phyloP scores from a whole-genome alignment of 768 basidiomycete species.

The Mycena latifolia region DNA sequence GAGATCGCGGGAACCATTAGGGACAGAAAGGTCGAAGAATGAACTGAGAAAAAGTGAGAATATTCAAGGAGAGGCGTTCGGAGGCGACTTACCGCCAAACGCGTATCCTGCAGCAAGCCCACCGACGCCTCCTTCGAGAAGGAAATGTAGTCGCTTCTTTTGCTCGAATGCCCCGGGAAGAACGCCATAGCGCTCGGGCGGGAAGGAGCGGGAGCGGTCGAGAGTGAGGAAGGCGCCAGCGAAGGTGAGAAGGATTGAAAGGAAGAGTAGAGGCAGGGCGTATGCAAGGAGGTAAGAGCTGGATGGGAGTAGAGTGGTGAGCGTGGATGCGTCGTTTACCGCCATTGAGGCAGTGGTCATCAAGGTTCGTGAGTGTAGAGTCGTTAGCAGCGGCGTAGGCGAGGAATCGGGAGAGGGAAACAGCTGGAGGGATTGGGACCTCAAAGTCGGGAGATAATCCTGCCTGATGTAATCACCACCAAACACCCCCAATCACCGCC shows the following conservation, averaged over 20 bases:
- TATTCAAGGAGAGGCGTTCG: background rate
- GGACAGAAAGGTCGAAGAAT: conserved; percentile 62
- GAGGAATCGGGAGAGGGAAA: background rate
- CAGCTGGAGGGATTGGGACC: no score
- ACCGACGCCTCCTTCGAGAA: conserved; percentile 73
- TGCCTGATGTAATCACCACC: conserved; percentile 10
- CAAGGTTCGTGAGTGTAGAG: conserved; percentile 2
- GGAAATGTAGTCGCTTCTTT: conserved; percentile 49
- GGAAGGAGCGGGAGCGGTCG: conserved; percentile 75
- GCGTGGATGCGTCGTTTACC: conserved; percentile 36
- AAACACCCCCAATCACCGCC: conserved; percentile 1
- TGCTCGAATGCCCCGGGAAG: conserved; percentile 50
- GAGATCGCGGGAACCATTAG: conserved; percentile 68
- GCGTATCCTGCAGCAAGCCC: conserved; percentile 69
- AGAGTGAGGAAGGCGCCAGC: conserved; percentile 81
- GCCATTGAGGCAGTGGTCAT: conserved; percentile 29
- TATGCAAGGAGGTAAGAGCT: conserved; percentile 68
- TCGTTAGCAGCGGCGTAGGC: conserved; percentile 4
- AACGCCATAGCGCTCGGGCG: conserved; percentile 51
- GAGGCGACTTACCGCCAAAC: conserved; percentile 64
- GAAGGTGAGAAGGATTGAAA: conserved; percentile 70
- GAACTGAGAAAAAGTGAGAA: conserved; percentile 12
- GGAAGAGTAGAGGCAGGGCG: conserved; percentile 68
- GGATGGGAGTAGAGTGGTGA: conserved; percentile 59
- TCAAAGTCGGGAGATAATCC: conserved; percentile 11